These are phyloP conservation scores for Rhizophora mangle DNA, from an alignment of 345 rosid species.

Conservation along the genomic window DNA sequence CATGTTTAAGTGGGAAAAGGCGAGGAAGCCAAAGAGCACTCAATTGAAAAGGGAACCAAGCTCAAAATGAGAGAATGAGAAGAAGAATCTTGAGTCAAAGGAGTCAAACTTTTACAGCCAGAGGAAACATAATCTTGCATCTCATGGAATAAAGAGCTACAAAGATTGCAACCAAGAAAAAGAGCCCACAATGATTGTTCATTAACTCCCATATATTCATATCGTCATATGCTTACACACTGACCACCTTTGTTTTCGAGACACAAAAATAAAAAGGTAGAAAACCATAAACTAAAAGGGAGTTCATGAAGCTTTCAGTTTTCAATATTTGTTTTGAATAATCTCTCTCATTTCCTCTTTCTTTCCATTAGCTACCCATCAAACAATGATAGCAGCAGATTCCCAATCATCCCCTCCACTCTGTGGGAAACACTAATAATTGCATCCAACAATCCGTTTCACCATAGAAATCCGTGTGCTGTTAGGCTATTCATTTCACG, in stretches of 20 bases:
- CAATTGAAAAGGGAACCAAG: slow-evolving; percentile 22
- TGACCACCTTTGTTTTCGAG: not conserved
- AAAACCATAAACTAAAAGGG: not conserved
- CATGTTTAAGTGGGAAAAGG: slow-evolving; percentile 12
- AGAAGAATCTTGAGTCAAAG: slow-evolving; percentile 34
- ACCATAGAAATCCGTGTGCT: slow-evolving; percentile 28
- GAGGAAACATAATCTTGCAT: slow-evolving; percentile 29
- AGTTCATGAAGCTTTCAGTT: slow-evolving; percentile 10
- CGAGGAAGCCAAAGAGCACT: slow-evolving; percentile 15
- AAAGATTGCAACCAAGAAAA: not conserved
- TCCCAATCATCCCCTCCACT: slow-evolving; percentile 64
- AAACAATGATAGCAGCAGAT: slow-evolving; percentile 31
- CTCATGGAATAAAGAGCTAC: slow-evolving; percentile 30
- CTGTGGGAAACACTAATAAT: slow-evolving; percentile 51
- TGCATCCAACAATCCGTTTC: slow-evolving; percentile 42
- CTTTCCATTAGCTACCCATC: slow-evolving; percentile 2
- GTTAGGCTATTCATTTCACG: slow-evolving; percentile 15
- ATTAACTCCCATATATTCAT: not conserved
- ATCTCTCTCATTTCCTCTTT: not conserved
- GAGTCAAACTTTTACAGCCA: slow-evolving; percentile 38
- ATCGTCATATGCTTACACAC: not conserved
- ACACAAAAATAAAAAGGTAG: not conserved
- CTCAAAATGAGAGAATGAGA: slow-evolving; percentile 40
- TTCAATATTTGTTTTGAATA: not conserved
- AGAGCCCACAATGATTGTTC: too few relatives aligned